A percentile compares a stretch with the other conserved stretches of the same genome.
Evolutionary conservation across 805 yeast species (phyloP).

Genomic region (Candida xiaguanensis): DNA sequence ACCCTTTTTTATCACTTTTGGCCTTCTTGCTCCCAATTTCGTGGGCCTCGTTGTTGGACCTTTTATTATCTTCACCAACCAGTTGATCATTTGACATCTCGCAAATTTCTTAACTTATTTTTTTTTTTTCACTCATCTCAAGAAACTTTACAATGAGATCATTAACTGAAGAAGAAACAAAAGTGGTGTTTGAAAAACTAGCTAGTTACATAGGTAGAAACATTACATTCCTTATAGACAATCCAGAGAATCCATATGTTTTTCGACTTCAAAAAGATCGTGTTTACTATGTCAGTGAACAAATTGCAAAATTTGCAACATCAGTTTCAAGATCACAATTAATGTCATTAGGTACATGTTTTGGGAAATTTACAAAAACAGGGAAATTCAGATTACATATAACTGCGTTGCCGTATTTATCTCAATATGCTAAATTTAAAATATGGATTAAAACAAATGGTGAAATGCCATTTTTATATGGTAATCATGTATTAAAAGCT

Average conservation of each 20-base stretch:
- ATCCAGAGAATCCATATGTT: conserved; percentile 84
- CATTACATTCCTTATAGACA: conserved; percentile 81
- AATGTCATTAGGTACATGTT: conserved; percentile 89
- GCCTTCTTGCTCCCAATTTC: conserved; percentile 27
- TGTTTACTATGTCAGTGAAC: conserved; percentile 87
- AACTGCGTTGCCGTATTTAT: conserved; percentile 79
- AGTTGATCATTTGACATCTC: conserved; percentile 24
- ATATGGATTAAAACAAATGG: conserved; percentile 97
- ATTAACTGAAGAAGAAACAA: conserved; percentile 94
- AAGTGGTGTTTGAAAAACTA: conserved; percentile 90
- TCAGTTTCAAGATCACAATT: conserved; percentile 83
- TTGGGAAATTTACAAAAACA: conserved; percentile 96
- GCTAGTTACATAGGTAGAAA: conserved; percentile 97
- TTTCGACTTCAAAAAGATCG: conserved; percentile 95
- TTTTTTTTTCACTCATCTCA: background rate
- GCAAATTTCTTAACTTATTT: background rate
- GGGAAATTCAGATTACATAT: conserved; percentile 95
- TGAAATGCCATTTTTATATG: conserved; percentile 97
- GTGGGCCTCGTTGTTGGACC: conserved; percentile 11
- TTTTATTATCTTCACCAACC: conserved; percentile 36
- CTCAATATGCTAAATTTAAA: conserved; percentile 87
- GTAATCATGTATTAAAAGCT: conserved; percentile 94
- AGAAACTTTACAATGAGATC: conserved; percentile 63
- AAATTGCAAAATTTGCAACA: conserved; percentile 82
- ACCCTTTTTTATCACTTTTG: conserved; percentile 6